Base-by-base conservation (phyloP, 1,284 basidiomycete genomes). In the Cystobasidium sp. region DNA sequence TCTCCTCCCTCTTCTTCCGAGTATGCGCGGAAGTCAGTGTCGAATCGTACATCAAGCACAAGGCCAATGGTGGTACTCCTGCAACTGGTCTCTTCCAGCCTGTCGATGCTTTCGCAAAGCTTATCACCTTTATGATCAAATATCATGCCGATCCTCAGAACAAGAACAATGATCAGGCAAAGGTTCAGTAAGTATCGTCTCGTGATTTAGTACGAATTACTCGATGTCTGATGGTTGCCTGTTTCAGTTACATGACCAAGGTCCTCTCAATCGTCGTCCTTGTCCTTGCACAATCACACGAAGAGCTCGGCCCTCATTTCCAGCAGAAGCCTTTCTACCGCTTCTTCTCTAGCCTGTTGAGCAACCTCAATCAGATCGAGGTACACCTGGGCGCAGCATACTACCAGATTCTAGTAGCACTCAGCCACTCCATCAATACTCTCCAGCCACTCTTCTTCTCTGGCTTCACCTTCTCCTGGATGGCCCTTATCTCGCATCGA, bases 241-340 rank as follows among this genome's bases (percentile, higher is more conserved):
- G 0, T 55, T 64, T 9, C 53, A 67, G 63, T 56, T 99, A 99
- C 84, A 86, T 97, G 81, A 95, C 94, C 77, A 99, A 99, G 86
- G 97, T 99, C 75, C 84, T 99, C 72, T 97, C 95, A 9, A 99
- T 99, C 83, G 91, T 98, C 81, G 93, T 98, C 56, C 88, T 99
- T 76, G 94, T 97, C 47, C 85, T 99, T 64, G 94, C 97, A 52
- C 93, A 95, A 80, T 88, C 91, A 83, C 96, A 99, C 81, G 94
- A 99, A 83, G 94, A 97, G 80, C 90, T 94, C 81, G 94, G 93
- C 3, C 84, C 88, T 1, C 86, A 88, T 67, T 99, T 99, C 86
- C 92, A 96, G 82, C 95, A 97, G 84, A 95, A 97, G 83, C 96
- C 97, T 1, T 99, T 98, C 87, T 96, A 96, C 85, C 88, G 97